Evolutionary conservation across 73 alveolate species (phyloP), one percentile per base, ranked within the genome.

Genomic region (Uronychia setigera): DNA sequence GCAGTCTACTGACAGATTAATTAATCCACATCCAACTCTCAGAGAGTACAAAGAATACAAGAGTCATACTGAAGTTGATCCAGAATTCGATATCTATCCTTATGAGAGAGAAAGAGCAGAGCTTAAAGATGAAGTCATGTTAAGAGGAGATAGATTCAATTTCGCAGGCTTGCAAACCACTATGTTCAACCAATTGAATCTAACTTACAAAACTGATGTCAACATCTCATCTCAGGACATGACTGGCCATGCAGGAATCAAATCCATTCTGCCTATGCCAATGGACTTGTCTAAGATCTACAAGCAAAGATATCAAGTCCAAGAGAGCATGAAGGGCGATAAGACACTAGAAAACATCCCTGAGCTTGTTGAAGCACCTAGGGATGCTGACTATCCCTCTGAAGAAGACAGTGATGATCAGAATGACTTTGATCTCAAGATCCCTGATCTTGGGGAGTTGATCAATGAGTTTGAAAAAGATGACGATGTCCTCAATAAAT

Each of bases 361-460:
- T 67, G 26, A 74, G 29, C 58, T 59, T 28, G 32, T 87, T 9
- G 60, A 26, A 30, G 82, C 67, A 27, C 60, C 88, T 0, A 1
- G 28, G 27, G 76, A 80, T 1, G 81, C 58, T 0, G 93, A 87
- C 33, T 74, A 87, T 32, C 89, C 87, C n/a, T 35, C 93, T 1
- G 93, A 87, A 27, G 93, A 87, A 32, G 93, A 87, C 29, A 80
- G 89, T 76, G 93, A 87, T 74, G 85, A 87, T 25, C 46, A 29
- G 28, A 35, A 28, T 34, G 89, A 76, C 58, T 87, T 87, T 35
- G 58, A 5, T 1, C 9, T 87, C 33, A 80, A 87, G 85, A 46
- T 87, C 0, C 93, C 93, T 25, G 86, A 60, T 0, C 78, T 87
- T 26, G 33, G 31, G 32, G 88, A 80, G 25, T 81, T 87, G 19